Percentiles rank a stretch among this genome's conserved stretches.
Conservation (phyloP, 768 basidiomycete genomes). For the Lentinula sp. region DNA sequence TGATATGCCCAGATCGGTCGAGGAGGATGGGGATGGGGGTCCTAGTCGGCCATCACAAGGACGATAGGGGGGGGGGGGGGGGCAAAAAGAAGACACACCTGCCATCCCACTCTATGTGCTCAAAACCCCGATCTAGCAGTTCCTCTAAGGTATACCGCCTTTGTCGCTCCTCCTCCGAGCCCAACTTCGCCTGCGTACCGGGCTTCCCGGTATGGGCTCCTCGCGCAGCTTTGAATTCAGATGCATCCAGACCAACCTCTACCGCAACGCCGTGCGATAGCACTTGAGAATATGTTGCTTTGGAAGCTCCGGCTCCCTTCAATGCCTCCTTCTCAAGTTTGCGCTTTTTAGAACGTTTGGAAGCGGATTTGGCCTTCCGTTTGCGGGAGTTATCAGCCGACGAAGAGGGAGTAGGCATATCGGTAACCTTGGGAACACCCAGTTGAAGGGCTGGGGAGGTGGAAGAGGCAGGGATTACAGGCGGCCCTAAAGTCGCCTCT, state of each 20-base stretch:
- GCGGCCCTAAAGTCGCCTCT: too few relatives aligned
- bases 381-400: too few relatives aligned
- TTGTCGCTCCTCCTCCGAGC: not conserved
- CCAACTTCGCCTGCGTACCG: not conserved
- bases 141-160: not conserved
- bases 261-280: not conserved
- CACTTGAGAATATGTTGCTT: not conserved
- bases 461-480: too few relatives aligned
- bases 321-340: too few relatives aligned
- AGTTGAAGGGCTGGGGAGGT: too few relatives aligned
- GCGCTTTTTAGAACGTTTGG: too few relatives aligned
- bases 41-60: too few relatives aligned
- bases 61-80: too few relatives aligned
- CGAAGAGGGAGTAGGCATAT: too few relatives aligned
- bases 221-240: not conserved
- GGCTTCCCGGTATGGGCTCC: not conserved
- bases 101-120: not conserved
- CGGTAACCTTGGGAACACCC: too few relatives aligned
- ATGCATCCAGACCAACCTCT: not conserved
- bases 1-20: conserved; percentile 5
- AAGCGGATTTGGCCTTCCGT: too few relatives aligned
- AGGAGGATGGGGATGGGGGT: not conserved
- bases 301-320: too few relatives aligned
- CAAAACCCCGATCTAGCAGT: not conserved
- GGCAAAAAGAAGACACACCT: not conserved